Base-by-base conservation (phyloP, 1,284 basidiomycete genomes). In the Anthracocystis setariae region DNA sequence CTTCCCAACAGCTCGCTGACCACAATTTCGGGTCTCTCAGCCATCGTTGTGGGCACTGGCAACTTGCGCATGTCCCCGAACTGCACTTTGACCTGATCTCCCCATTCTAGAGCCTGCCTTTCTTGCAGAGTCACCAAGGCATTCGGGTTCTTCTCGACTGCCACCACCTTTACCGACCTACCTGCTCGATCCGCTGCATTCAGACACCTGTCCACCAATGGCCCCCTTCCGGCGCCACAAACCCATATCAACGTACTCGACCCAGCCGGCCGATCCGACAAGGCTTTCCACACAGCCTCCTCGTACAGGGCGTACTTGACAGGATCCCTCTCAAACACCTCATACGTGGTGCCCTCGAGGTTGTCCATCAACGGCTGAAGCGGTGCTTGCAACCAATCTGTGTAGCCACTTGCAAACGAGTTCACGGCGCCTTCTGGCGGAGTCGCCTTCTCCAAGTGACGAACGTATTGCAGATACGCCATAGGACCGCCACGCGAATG, bases 291-390 rank as follows among this genome's bases (percentile, higher is more conserved):
- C 24, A 68, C 55, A 9, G 77, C 84, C 86, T 98, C 92, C 85
- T 98, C 96, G 83, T 98, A 99, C 74, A 93, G 90, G 49, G 87
- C 84, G 81, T 99, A 99, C 84, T 99, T 98, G 71, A 98, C 90
- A 0, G 96, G 94, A 85, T 98, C 96, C 78, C 92, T 89, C 82
- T 99, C 96, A 78, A 99, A 99, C 8, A 93, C 93, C 80, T 98
- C 92, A 83, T 99, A 99, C 8, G 94, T 98, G 57, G 90, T 88
- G 75, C 92, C 94, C 79, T 93, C 92, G 59, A 99, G 85, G 82
- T 99, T 94, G 82, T 98, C 94, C 91, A 96, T 94, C 76, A 99
- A 84, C 10, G 96, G 96, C 90, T 95, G 83, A 55, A 99, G 84
- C 0, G 96, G 96, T 9, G 93, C 92, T 84, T 99, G 96, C 21